phyloP scores from a whole-genome alignment of 345 rosid genomes.

The Pistacia vera region DNA sequence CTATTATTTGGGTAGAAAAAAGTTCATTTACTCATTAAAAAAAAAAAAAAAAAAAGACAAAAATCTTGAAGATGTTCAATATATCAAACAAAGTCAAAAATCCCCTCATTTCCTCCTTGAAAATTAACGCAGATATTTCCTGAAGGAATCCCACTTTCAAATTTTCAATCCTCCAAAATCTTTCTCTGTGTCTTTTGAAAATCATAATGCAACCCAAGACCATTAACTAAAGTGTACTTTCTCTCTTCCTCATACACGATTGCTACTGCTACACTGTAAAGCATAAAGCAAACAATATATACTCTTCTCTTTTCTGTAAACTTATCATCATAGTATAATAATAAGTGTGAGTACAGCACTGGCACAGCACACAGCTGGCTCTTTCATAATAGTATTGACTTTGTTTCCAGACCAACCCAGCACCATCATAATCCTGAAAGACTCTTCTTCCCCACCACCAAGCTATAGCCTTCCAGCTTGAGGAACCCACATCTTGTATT shows the following conservation, averaged over 20 bases:
- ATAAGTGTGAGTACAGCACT: not conserved
- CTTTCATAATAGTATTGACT: conserved; percentile 26
- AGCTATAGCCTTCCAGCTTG: conserved; percentile 3
- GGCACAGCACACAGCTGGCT: conserved; percentile 30
- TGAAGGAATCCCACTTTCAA: not conserved
- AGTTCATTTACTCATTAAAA: too few species aligned
- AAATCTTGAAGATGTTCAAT: not conserved
- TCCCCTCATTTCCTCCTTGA: not conserved
- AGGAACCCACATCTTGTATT: conserved; percentile 19
- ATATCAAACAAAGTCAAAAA: not conserved
- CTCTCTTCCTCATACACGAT: not conserved
- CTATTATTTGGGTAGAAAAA: too few species aligned
- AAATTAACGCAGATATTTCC: too few species aligned
- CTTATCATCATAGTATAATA: conserved; percentile 9
- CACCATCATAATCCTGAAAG: conserved; percentile 25
- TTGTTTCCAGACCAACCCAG: conserved; percentile 20
- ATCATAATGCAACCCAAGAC: conserved; percentile 8
- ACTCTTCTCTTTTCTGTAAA: not conserved
- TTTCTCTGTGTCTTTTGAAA: not conserved
- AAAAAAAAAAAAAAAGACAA: too few species aligned
- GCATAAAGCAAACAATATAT: not conserved
- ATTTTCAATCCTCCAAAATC: not conserved
- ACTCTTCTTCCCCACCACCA: conserved; percentile 19
- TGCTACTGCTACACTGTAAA: not conserved
- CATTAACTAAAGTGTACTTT: conserved; percentile 6